These are phyloP conservation scores for Ophiostoma tasmaniense DNA, from an alignment of 2,329 filamentous ascomycete species.

Conservation along the genomic window DNA sequence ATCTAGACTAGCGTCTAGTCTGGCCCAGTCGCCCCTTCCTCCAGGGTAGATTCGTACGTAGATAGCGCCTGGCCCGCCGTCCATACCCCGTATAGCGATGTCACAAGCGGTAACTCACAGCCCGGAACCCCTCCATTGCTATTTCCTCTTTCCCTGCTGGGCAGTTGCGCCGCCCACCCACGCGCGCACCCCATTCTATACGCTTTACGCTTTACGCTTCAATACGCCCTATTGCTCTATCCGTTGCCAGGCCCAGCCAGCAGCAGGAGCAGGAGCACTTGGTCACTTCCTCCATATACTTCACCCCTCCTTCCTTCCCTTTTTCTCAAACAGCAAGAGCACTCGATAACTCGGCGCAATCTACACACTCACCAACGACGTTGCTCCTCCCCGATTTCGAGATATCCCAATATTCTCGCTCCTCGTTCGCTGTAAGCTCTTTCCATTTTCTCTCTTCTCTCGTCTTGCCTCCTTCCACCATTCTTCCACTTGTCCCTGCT, in stretches of 20 bases:
- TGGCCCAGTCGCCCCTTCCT: background rate
- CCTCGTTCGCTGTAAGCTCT: background rate
- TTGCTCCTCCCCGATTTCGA: background rate
- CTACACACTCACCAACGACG: background rate
- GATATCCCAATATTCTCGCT: background rate
- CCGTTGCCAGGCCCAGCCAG: too few species aligned
- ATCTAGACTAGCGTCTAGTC: background rate
- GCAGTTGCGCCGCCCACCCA: background rate
- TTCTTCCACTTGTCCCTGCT: background rate
- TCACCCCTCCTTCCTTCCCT: background rate
- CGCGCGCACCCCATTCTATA: background rate
- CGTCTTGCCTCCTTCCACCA: background rate
- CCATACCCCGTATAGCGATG: background rate
- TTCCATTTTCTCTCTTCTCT: background rate
- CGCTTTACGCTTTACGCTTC: background rate
- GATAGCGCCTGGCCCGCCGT: background rate
- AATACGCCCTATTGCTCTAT: too few species aligned
- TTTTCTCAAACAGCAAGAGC: conserved; percentile 5
- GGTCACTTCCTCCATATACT: background rate
- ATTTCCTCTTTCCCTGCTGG: background rate
- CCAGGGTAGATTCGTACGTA: background rate
- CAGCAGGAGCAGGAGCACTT: background rate
- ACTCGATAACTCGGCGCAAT: background rate
- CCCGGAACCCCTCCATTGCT: background rate
- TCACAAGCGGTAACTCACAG: background rate